phyloP scores from a whole-genome alignment of 139 green algal genomes.

The Nannochloris sp. region DNA sequence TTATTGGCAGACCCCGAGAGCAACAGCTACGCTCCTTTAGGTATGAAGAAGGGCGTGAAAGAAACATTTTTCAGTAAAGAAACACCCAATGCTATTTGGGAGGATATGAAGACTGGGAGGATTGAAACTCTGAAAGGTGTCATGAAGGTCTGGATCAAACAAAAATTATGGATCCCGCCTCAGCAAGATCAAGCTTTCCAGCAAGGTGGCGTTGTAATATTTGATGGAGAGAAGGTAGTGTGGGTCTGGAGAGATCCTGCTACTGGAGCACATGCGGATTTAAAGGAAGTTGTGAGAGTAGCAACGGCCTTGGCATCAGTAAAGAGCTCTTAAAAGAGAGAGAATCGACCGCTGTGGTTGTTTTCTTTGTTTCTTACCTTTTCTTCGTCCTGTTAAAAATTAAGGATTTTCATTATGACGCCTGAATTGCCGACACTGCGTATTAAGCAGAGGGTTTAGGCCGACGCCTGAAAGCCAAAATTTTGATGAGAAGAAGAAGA shows the following conservation, averaged over 20 bases:
- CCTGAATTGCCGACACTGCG: background rate
- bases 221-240: constrained; percentile 49
- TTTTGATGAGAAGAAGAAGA: too few species aligned
- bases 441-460: background rate
- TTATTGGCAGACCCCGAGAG: constrained; percentile 77
- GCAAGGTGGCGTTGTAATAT: constrained; percentile 62
- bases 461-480: too few species aligned
- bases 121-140: constrained; percentile 52
- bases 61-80: constrained; percentile 49
- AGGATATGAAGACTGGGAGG: constrained; percentile 28
- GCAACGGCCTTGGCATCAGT: too few species aligned
- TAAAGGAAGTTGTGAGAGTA: constrained; percentile 34
- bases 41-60: constrained; percentile 46
- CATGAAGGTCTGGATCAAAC: constrained; percentile 29
- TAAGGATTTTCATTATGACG: background rate
- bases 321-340: too few species aligned
- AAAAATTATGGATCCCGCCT: constrained; percentile 68
- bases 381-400: background rate
- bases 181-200: constrained; percentile 41
- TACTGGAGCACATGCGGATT: constrained; percentile 60
- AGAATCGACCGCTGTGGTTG: too few species aligned
- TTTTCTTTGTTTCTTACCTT: background rate
- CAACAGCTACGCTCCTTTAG: constrained; percentile 60
- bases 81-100: constrained; percentile 54
- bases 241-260: constrained; percentile 57